Base-by-base conservation (phyloP, 345 rosid species). In the Gossypium australe region DNA sequence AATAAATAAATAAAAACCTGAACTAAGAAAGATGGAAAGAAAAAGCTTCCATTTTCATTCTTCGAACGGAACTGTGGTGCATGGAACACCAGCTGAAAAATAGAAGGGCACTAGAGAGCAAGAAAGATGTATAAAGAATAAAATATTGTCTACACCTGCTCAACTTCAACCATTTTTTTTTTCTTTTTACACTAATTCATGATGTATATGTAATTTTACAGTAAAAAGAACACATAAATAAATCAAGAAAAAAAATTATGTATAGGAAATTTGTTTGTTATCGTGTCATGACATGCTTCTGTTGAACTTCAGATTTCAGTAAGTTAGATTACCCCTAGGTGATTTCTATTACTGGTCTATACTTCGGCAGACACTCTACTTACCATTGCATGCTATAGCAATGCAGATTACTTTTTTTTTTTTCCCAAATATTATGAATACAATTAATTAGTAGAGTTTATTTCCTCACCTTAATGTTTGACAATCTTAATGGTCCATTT, bases 71-170 rank as follows among this genome's bases (percentile, higher is more conserved):
- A 48, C 60, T 48, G 3, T 14, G 43, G 44, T 7, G n/a, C 58
- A 25, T 8, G 53, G 70, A 66, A 45, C 18, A 67, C 38, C 18
- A 22, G 18, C 2, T 22, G 17, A 20, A 18, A 43, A 65, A n/a
- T 9, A 69, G 55, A 70, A 70, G 73, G 34, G 16, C 8, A 57
- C 61, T 3, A 16, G 16, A 27, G 44, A 53, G 48, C 5, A 38
- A 53, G 67, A 67, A 67, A 67, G 64, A 76, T 25, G 58, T 70
- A 75, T 51, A 83, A 82, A 79, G 78, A 85, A 84, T 80, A 52
- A 85, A 78, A 67, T 77, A 69, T 78, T 78, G 71, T 76, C 81
- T 78, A 76, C 65, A 79, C 52, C 70, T 82, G 70, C 78, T 48
- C 72, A 11, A 14, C 25, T 59, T 49, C 58, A 68, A 68, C 24